These are phyloP conservation scores for Phytophthora macrochlamydospora DNA, from an alignment of 352 stramenopile species.

Conservation along the genomic window DNA sequence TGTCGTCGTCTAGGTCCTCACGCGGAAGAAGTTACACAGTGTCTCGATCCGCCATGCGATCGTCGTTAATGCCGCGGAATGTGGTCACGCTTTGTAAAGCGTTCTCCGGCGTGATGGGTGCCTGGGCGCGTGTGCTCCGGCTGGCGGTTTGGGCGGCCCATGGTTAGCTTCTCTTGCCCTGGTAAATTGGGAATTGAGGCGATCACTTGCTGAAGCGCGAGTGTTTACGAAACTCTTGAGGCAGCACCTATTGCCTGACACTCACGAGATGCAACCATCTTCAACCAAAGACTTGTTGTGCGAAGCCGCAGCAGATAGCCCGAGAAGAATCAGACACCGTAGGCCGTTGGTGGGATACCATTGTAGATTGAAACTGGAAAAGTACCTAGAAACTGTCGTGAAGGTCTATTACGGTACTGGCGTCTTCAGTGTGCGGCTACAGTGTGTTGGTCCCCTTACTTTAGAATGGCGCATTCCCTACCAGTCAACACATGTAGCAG, in stretches of 20 bases:
- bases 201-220: background rate
- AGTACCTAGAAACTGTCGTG: background rate
- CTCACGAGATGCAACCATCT: background rate
- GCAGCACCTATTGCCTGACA: background rate
- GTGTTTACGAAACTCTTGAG: background rate
- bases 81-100: background rate
- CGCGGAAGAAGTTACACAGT: background rate
- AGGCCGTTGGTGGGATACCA: background rate
- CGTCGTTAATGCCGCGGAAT: background rate
- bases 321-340: background rate
- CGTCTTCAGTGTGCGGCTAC: no score
- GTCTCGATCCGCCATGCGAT: background rate
- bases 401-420: background rate
- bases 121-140: background rate
- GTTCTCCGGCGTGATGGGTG: background rate
- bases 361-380: background rate
- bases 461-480: no score
- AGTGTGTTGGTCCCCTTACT: no score
- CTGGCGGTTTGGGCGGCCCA: background rate
- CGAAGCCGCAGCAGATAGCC: no score
- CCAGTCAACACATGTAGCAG: no score
- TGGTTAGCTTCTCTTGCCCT: background rate
- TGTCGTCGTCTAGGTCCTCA: slow-evolving; percentile 10
- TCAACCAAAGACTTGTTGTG: background rate
- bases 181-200: background rate